A percentile compares a stretch with the other conserved stretches of the same genome.
These are phyloP conservation scores for Ascochyta viciae-villosae DNA, from an alignment of 2,329 filamentous ascomycete species.

Conservation along the genomic window DNA sequence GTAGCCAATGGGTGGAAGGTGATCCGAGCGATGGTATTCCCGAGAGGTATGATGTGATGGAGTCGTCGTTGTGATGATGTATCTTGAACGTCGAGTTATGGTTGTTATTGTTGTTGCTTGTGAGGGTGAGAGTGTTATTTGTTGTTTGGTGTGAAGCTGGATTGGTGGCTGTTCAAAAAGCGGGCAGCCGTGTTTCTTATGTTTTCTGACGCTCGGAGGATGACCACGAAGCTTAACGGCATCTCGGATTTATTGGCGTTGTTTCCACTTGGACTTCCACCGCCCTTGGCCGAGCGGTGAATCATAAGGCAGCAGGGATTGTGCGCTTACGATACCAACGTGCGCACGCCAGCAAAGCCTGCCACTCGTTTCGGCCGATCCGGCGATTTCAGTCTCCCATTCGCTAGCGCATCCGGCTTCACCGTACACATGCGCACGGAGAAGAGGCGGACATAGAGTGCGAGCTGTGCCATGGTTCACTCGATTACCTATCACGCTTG, in stretches of 20 bases:
- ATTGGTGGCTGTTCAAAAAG: conserved; percentile 19
- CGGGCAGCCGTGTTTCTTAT: conserved; percentile 42
- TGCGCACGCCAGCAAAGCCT: conserved; percentile 20
- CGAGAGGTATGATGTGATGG: conserved; percentile 20
- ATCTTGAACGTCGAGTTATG: conserved; percentile 2
- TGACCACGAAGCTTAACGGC: conserved; percentile 39
- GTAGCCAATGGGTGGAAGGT: conserved; percentile 44
- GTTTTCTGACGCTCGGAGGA: conserved; percentile 36
- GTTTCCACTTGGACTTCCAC: conserved; percentile 40
- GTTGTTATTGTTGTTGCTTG: not conserved
- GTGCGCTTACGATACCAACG: conserved; percentile 16
- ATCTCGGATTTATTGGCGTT: conserved; percentile 36
- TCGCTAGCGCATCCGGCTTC: conserved; percentile 8
- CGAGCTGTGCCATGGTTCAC: conserved; percentile 18
- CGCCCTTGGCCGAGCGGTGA: conserved; percentile 36
- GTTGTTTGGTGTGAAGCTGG: conserved; percentile 24
- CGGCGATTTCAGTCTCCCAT: conserved; percentile 15
- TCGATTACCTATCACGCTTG: conserved; percentile 24
- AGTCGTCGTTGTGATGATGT: conserved; percentile 15
- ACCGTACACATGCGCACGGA: conserved; percentile 16
- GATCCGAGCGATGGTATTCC: conserved; percentile 37
- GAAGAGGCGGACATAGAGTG: conserved; percentile 18
- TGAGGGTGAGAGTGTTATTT: not conserved
- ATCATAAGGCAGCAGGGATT: conserved; percentile 33
- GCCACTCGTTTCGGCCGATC: conserved; percentile 15